These are phyloP conservation scores for Populus nigra DNA, from an alignment of 345 rosid species.

Conservation along the genomic window DNA sequence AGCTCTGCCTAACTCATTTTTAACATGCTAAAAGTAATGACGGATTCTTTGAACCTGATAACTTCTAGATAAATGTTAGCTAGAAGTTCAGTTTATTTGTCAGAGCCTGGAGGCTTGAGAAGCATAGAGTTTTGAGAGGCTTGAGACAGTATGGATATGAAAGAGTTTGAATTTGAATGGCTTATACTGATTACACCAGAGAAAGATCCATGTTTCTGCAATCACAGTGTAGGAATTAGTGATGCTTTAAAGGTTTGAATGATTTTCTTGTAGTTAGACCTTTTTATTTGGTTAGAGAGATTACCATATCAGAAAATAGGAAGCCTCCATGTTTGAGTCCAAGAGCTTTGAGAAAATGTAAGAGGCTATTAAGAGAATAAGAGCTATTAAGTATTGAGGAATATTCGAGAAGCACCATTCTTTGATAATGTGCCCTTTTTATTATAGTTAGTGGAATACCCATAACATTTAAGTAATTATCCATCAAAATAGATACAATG, in stretches of 20 bases:
- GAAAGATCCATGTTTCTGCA: background rate
- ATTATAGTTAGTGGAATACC: background rate
- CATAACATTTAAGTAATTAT: background rate
- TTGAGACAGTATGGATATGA: background rate
- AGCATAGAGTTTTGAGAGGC: background rate
- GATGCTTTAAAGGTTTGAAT: background rate
- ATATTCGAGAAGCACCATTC: background rate
- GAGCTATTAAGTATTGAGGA: background rate
- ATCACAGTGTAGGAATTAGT: background rate
- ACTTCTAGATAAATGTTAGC: background rate
- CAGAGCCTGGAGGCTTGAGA: too few species aligned
- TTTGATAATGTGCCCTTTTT: background rate
- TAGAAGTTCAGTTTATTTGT: background rate
- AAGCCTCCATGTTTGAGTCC: background rate
- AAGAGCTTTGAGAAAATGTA: background rate
- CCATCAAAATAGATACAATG: background rate
- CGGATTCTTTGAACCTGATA: background rate
- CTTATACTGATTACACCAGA: background rate
- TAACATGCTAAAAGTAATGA: background rate
- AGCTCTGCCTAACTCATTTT: background rate
- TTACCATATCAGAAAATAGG: background rate
- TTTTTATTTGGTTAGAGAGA: background rate
- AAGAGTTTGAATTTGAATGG: conserved; percentile 4
- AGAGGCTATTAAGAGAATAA: background rate
- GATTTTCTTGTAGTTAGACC: background rate